A percentile compares a stretch with the other conserved stretches of the same genome.
phyloP scores from a whole-genome alignment of 2,329 filamentous ascomycete genomes.

The Aspergillus chevalieri region DNA sequence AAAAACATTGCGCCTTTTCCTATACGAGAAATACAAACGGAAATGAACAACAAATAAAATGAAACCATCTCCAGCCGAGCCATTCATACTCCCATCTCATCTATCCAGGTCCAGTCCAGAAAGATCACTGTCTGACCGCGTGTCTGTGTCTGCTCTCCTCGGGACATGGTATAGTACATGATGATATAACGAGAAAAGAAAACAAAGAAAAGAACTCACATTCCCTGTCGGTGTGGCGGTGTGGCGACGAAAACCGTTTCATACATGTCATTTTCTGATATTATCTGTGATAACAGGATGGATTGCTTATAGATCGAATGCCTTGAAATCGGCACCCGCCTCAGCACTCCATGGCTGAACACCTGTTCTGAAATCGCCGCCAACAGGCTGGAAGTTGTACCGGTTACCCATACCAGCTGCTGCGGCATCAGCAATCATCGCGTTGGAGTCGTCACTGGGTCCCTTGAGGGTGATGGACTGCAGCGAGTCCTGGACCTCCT shows the following conservation, averaged over 20 bases:
- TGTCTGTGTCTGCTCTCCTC: not conserved
- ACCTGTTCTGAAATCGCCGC: slow-evolving; percentile 23
- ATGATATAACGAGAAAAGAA: not conserved
- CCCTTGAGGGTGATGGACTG: slow-evolving; percentile 38
- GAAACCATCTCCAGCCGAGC: not conserved
- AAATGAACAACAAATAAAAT: slow-evolving; percentile 11
- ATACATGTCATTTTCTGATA: slow-evolving; percentile 15
- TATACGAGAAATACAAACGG: slow-evolving; percentile 12
- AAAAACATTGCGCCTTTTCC: not conserved
- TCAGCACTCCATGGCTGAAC: slow-evolving; percentile 37
- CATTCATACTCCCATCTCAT: not conserved
- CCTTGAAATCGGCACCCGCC: slow-evolving; percentile 36
- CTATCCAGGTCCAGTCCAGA: not conserved
- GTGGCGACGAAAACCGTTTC: not conserved
- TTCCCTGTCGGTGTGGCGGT: not conserved
- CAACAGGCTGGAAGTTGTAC: slow-evolving; percentile 36
- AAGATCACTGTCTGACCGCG: not conserved
- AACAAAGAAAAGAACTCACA: not conserved
- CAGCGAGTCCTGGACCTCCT: slow-evolving; percentile 71
- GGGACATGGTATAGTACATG: not conserved
- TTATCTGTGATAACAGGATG: slow-evolving; percentile 12
- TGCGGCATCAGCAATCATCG: slow-evolving; percentile 29
- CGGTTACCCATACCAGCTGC: slow-evolving; percentile 32
- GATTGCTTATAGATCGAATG: slow-evolving; percentile 33
- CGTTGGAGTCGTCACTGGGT: slow-evolving; percentile 35